phyloP scores from a whole-genome alignment of 2,329 filamentous ascomycete genomes.

The Talaromyces islandicus region DNA sequence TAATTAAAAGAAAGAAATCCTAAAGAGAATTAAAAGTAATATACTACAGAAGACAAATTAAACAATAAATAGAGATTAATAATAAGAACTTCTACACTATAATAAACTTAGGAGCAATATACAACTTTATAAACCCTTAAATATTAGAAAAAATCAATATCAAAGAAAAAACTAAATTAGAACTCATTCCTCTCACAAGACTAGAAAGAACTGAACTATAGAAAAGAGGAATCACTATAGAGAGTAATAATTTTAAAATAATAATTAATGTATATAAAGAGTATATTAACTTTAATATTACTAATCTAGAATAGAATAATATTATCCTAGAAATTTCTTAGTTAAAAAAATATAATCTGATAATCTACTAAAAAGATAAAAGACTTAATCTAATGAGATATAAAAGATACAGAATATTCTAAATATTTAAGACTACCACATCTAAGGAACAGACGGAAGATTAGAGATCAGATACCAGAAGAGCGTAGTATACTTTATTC shows the following conservation, averaged over 20 bases:
- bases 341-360: no score
- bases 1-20: background rate
- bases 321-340: no score
- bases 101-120: background rate
- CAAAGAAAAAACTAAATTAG: background rate
- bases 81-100: background rate
- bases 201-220: background rate
- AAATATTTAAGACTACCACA: background rate
- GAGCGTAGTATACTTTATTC: no score
- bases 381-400: background rate
- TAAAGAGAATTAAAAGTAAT: background rate
- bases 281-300: no score
- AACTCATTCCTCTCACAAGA: background rate
- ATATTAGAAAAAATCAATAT: background rate
- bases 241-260: no score
- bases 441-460: background rate
- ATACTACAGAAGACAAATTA: background rate
- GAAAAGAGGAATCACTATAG: background rate
- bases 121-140: background rate
- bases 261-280: no score
- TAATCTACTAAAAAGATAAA: background rate
- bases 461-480: background rate
- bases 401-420: background rate
- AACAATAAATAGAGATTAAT: background rate
- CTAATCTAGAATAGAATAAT: no score